These are phyloP conservation scores for Monosporozyma unispora DNA, from an alignment of 805 yeast species.

Conservation along the genomic window DNA sequence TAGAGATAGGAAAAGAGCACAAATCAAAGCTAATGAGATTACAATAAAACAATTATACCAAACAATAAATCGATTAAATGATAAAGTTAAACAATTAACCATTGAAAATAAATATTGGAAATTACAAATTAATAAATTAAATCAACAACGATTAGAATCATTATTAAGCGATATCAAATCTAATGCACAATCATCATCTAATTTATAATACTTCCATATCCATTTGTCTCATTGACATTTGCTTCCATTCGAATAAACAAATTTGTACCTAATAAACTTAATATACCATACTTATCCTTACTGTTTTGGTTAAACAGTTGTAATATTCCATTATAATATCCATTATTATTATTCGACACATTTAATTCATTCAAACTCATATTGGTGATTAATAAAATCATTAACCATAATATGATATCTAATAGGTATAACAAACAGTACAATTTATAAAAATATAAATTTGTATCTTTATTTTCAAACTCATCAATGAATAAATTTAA, in stretches of 20 bases:
- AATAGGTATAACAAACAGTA: too few species aligned
- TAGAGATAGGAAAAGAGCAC: slow-evolving; percentile 41
- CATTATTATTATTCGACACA: background rate
- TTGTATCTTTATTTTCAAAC: background rate
- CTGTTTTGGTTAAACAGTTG: background rate
- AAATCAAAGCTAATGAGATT: slow-evolving; percentile 16
- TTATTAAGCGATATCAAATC: background rate
- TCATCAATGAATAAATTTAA: background rate
- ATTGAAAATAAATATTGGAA: slow-evolving; percentile 28
- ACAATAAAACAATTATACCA: slow-evolving; percentile 10
- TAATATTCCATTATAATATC: background rate
- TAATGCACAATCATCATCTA: background rate
- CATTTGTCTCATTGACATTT: too few species aligned
- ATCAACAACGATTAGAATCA: slow-evolving; percentile 20
- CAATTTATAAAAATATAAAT: background rate
- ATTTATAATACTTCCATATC: background rate
- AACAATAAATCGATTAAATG: slow-evolving; percentile 17
- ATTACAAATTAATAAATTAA: slow-evolving; percentile 16
- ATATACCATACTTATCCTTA: background rate
- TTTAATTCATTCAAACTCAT: background rate
- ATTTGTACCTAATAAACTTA: background rate
- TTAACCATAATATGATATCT: background rate
- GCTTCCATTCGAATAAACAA: background rate
- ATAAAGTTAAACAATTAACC: slow-evolving; percentile 15
- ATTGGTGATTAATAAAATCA: background rate